Percentiles rank a stretch among this genome's conserved stretches.
phyloP scores from a whole-genome alignment of 2,329 filamentous ascomycete species.

The Neoscytalidium dimidiatum region DNA sequence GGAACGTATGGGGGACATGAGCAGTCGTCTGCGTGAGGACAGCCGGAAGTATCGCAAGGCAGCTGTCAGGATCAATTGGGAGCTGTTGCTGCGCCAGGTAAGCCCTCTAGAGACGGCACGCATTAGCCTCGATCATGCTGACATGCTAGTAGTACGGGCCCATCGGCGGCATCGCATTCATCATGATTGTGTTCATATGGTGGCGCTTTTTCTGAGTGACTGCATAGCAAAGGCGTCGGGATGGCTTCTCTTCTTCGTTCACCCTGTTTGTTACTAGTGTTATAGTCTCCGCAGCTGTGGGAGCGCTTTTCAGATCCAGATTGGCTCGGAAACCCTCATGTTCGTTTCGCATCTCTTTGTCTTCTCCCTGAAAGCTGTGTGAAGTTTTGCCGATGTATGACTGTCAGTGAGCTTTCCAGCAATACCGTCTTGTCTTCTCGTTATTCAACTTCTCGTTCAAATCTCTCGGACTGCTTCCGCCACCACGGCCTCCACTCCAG shows the following conservation, averaged over 20 bases:
- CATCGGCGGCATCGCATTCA: constrained; percentile 75
- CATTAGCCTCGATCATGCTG: neutral
- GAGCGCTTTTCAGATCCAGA: neutral
- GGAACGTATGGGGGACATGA: constrained; percentile 96
- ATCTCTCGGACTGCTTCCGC: too few species aligned
- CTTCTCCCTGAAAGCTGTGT: too few species aligned
- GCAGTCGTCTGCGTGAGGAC: constrained; percentile 82
- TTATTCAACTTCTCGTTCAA: too few species aligned
- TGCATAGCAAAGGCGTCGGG: constrained; percentile 21
- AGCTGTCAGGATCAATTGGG: constrained; percentile 97
- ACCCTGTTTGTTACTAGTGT: constrained; percentile 7
- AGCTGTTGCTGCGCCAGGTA: constrained; percentile 86
- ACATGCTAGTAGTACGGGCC: constrained; percentile 71
- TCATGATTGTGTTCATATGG: constrained; percentile 85
- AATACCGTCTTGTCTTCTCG: too few species aligned
- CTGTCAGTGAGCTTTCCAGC: too few species aligned
- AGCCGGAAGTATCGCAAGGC: constrained; percentile 92
- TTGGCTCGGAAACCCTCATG: too few species aligned
- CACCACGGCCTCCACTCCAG: too few species aligned
- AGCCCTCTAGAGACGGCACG: constrained; percentile 26
- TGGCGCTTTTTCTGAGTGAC: constrained; percentile 82
- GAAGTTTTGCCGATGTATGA: too few species aligned
- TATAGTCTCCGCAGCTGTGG: neutral
- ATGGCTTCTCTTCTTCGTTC: constrained; percentile 9
- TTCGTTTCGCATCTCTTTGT: too few species aligned